Evolutionary conservation across 352 stramenopile species (phyloP), one percentile per base, ranked within the genome.

Genomic region (Pythium phragmitis): DNA sequence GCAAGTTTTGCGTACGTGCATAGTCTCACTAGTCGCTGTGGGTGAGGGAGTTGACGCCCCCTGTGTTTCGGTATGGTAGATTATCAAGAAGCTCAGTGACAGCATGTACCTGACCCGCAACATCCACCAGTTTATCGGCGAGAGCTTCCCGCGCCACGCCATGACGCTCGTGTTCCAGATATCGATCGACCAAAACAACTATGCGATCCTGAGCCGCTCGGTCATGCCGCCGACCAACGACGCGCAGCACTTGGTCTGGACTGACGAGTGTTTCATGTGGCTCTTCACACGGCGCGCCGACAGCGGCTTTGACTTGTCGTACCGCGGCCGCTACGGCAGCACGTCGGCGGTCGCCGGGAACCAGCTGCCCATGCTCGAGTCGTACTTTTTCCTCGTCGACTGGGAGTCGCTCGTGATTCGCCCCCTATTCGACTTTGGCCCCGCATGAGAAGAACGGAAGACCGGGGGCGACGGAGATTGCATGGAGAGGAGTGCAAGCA

Each of bases 51-150:
- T 16, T 39, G 12, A 54, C 28, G 13, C 12, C 9, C 16, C 28
- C n/a, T 33, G 7, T 51, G 3, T 51, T 30, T 30, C 3, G 46
- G 23, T 17, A 39, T n/a, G 39, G 49, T 28, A 92, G 84, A 88
- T 93, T 60, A 65, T 94, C 30, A 92, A 89, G 55, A 94, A 94
- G 69, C 63, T 94, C 57, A 89, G 85, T 60, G 82, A 94, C 57
- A 89, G 88, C 69, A 92, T 92, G 82, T 89, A 88, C 64, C 63
- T 94, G 53, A 94, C 83, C 23, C 80, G 85, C 60, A 91, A 94
- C 56, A 94, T 94, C 67, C 85, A 94, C 69, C 85, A 94, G 65
- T 94, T 94, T 69, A 90, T 91, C 54, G 85, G 85, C 41, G 85
- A 94, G 69, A 92, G 82, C 72, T 94, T 94, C 60, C 83, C 85